A percentile compares a stretch with the other conserved stretches of the same genome.
These are phyloP conservation scores for Arctium minus DNA, from an alignment of 129 eudicot genomes.

Conservation along the genomic window DNA sequence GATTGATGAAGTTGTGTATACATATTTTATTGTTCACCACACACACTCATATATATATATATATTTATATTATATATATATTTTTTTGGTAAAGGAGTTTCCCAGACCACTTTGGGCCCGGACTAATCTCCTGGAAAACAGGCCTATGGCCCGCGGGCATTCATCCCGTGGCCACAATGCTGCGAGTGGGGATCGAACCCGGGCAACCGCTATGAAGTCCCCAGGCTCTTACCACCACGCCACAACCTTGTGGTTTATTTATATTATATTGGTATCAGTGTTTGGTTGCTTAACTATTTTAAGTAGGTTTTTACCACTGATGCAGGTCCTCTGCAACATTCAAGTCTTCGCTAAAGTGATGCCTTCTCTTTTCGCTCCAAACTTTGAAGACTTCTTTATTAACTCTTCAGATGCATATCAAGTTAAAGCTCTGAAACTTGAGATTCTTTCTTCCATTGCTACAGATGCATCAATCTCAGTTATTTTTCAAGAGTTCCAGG, in stretches of 20 bases:
- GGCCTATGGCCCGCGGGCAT: too few species aligned
- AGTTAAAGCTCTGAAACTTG: slow-evolving; percentile 81
- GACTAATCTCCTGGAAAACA: too few species aligned
- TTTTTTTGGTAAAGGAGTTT: too few species aligned
- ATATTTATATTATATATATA: neutral
- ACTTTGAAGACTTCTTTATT: slow-evolving; percentile 78
- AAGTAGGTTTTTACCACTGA: neutral
- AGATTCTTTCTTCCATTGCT: slow-evolving; percentile 84
- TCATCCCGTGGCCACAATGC: too few species aligned
- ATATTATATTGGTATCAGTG: neutral
- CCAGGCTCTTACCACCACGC: too few species aligned
- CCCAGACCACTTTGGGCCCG: too few species aligned
- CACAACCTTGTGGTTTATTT: too few species aligned
- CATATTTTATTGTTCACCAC: too few species aligned
- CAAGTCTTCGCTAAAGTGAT: slow-evolving; percentile 91
- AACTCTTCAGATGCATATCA: slow-evolving; percentile 72
- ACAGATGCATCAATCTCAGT: slow-evolving; percentile 68
- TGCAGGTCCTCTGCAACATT: slow-evolving; percentile 93
- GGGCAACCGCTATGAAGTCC: too few species aligned
- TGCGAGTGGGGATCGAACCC: too few species aligned
- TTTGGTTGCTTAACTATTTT: neutral
- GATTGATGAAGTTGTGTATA: neutral
- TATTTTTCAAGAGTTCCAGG: slow-evolving; percentile 95
- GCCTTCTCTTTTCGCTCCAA: slow-evolving; percentile 70
- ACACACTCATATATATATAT: too few species aligned